Conservation (phyloP, 2,329 filamentous ascomycete species). For the Neonectria punicea region DNA sequence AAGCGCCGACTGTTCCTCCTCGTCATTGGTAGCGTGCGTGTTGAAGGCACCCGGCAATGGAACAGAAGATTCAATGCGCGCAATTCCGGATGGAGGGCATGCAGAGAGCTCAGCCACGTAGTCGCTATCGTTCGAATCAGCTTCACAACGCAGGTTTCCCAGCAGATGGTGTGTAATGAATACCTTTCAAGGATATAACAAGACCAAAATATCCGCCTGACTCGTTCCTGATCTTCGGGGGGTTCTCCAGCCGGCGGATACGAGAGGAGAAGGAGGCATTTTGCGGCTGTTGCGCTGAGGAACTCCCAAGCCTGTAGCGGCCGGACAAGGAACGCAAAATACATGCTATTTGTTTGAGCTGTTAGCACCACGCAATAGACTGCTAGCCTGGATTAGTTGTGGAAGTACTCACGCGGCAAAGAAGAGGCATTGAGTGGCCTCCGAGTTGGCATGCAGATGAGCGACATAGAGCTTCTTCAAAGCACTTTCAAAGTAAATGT, state of each 20-base stretch:
- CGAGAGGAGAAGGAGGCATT: slow-evolving; percentile 60
- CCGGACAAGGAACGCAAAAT: slow-evolving; percentile 60
- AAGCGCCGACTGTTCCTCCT: slow-evolving; percentile 60
- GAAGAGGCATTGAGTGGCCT: slow-evolving; percentile 61
- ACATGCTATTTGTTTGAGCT: slow-evolving; percentile 45
- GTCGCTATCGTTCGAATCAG: slow-evolving; percentile 51
- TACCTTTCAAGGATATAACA: slow-evolving; percentile 65
- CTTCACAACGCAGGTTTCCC: too few species aligned
- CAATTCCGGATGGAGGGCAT: slow-evolving; percentile 61
- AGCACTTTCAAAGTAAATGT: slow-evolving; percentile 58
- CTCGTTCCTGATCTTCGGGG: slow-evolving; percentile 57
- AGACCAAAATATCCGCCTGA: slow-evolving; percentile 64
- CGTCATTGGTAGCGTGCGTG: slow-evolving; percentile 52
- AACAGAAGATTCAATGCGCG: slow-evolving; percentile 61
- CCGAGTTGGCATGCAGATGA: slow-evolving; percentile 58
- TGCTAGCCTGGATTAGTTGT: background rate
- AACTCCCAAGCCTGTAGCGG: slow-evolving; percentile 65
- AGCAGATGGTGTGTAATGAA: accelerated
- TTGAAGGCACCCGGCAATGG: slow-evolving; percentile 58
- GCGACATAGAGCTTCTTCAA: slow-evolving; percentile 58
- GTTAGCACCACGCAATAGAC: too few species aligned
- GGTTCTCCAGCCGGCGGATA: slow-evolving; percentile 51
- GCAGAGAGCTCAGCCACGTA: slow-evolving; percentile 63
- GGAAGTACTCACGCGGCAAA: slow-evolving; percentile 56
- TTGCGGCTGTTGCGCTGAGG: slow-evolving; percentile 59